Evolutionary conservation across 345 rosid species (phyloP).

Genomic region (Hibiscus mutabilis): DNA sequence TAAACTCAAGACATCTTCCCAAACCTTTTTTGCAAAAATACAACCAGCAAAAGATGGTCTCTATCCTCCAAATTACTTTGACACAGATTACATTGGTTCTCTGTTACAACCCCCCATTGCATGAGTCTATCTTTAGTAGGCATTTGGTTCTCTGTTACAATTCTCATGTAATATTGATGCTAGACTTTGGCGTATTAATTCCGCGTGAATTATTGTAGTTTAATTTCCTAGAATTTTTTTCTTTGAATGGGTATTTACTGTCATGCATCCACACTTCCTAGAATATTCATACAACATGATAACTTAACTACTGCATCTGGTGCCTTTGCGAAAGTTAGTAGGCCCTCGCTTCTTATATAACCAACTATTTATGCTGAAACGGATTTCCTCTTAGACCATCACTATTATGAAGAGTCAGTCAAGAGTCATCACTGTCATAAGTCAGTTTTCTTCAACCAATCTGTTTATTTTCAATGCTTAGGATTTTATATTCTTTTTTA

Average conservation of each 20-base stretch:
- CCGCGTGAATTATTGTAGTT: not conserved
- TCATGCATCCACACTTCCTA: not conserved
- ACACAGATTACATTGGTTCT: no score
- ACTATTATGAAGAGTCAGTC: not conserved
- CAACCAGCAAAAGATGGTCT: no score
- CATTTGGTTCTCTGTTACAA: not conserved
- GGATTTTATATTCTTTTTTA: not conserved
- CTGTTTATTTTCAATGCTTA: not conserved
- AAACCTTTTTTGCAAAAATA: no score
- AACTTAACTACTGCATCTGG: not conserved
- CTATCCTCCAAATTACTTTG: no score
- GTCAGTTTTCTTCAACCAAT: conserved; percentile 1
- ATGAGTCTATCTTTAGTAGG: no score
- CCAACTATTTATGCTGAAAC: conserved; percentile 1
- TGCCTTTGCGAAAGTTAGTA: not conserved
- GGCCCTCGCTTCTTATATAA: not conserved
- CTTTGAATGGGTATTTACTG: not conserved
- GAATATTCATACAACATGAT: not conserved
- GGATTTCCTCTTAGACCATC: not conserved
- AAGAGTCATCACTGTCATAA: not conserved
- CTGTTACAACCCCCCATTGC: no score
- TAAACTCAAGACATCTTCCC: no score
- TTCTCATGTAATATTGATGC: not conserved
- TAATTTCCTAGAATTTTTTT: not conserved
- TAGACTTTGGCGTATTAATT: not conserved